Conservation (phyloP, 2,329 filamentous ascomycete species). For the Penicillium sp. region DNA sequence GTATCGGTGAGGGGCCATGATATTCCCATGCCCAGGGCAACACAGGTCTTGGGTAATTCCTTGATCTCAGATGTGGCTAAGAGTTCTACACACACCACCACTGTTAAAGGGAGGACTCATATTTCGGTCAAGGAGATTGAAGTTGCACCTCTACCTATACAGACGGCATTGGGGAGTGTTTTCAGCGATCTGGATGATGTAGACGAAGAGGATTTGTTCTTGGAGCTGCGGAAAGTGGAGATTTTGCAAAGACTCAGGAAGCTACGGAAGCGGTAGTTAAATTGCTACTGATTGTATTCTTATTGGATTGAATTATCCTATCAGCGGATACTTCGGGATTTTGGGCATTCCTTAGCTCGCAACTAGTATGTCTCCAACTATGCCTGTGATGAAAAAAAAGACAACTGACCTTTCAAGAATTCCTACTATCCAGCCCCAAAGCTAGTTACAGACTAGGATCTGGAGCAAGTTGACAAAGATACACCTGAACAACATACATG, state of each 20-base stretch:
- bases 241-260: conserved; percentile 37
- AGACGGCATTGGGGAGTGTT: conserved; percentile 21
- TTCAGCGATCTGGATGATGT: conserved; percentile 33
- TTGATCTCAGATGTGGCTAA: conserved; percentile 16
- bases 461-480: no score
- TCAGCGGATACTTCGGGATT: no score
- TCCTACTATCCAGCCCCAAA: no score
- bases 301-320: background rate
- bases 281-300: conserved; percentile 13
- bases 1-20: background rate
- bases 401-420: no score
- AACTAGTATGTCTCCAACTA: no score
- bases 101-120: conserved; percentile 9
- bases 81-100: background rate
- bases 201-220: conserved; percentile 38
- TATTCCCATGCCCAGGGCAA: background rate
- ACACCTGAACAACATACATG: no score
- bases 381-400: no score
- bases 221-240: conserved; percentile 38
- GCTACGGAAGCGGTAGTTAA: conserved; percentile 26
- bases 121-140: conserved; percentile 20
- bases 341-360: no score
- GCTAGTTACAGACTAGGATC: no score
- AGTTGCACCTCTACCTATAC: conserved; percentile 11
- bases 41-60: background rate